Conservation (phyloP, 202 grass and related monocot genomes). For the Setaria italica region DNA sequence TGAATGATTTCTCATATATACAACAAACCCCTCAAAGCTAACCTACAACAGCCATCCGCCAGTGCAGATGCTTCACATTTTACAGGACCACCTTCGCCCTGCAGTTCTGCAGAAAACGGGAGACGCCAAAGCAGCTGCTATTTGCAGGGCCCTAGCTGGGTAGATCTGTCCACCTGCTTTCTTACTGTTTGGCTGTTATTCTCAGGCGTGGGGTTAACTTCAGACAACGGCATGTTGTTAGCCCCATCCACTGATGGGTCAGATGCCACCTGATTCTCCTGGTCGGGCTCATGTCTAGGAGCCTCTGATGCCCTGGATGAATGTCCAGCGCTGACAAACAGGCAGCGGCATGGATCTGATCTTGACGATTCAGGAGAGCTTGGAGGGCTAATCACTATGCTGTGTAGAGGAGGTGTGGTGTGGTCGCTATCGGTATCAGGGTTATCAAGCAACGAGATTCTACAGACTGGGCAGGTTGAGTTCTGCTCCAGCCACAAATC, state of each 20-base stretch:
- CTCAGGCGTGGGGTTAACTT: slow-evolving; percentile 37
- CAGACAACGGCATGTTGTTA: slow-evolving; percentile 37
- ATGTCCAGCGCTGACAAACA: slow-evolving; percentile 53
- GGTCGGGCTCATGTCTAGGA: slow-evolving; percentile 53
- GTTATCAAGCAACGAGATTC: slow-evolving; percentile 83
- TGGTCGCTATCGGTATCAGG: slow-evolving; percentile 67
- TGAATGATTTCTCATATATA: slow-evolving; percentile 53
- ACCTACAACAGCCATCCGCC: slow-evolving; percentile 37
- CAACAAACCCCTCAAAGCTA: slow-evolving; percentile 41
- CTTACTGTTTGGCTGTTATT: slow-evolving; percentile 48
- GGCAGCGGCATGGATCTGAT: slow-evolving; percentile 60
- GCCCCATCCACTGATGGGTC: slow-evolving; percentile 45
- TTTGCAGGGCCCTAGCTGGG: slow-evolving; percentile 46
- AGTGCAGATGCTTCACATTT: slow-evolving; percentile 3
- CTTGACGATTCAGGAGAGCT: slow-evolving; percentile 56
- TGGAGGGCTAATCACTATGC: slow-evolving; percentile 48
- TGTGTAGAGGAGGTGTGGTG: slow-evolving; percentile 38
- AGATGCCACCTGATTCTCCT: slow-evolving; percentile 41
- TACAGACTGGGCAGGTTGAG: slow-evolving; percentile 91
- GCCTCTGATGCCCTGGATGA: slow-evolving; percentile 48
- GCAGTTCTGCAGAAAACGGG: not conserved
- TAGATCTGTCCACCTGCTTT: slow-evolving; percentile 57
- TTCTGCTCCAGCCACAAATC: slow-evolving; percentile 89
- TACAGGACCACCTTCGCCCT: slow-evolving; percentile 20
- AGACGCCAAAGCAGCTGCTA: slow-evolving; percentile 39